Conservation (phyloP, 2,329 filamentous ascomycete species). For the Scedosporium aurantiacum region DNA sequence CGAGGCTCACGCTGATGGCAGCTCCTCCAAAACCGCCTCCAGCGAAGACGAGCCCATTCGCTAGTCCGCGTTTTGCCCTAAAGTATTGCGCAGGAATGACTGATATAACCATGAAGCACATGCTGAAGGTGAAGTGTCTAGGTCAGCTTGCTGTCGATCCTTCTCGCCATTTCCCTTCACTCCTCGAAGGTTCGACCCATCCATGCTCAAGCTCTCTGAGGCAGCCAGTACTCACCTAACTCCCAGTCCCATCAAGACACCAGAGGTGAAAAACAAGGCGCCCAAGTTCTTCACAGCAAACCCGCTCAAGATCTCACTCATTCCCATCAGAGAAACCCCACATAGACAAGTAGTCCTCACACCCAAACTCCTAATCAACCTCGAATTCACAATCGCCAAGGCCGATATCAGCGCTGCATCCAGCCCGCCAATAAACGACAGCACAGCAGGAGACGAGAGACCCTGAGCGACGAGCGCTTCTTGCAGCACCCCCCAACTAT, state of each 20-base stretch:
- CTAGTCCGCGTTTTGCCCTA: conserved; percentile 37
- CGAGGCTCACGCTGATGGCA: conserved; percentile 36
- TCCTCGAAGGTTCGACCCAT: neutral
- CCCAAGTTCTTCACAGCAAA: conserved; percentile 23
- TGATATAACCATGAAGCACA: conserved; percentile 35
- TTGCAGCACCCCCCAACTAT: conserved; percentile 52
- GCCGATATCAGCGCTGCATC: conserved; percentile 37
- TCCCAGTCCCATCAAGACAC: conserved; percentile 21
- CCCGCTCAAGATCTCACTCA: conserved; percentile 33
- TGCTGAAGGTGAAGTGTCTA: conserved; percentile 9
- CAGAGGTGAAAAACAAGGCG: conserved; percentile 23
- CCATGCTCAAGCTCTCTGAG: neutral
- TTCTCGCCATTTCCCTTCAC: neutral
- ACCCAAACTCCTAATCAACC: conserved; percentile 39
- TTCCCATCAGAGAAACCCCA: conserved; percentile 38
- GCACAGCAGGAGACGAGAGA: conserved; percentile 35
- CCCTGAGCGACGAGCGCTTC: conserved; percentile 38
- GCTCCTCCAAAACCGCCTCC: conserved; percentile 47
- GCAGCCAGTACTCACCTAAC: conserved; percentile 9
- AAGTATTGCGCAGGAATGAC: conserved; percentile 44
- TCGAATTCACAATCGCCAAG: conserved; percentile 39
- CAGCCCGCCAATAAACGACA: conserved; percentile 49
- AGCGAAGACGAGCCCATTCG: conserved; percentile 42
- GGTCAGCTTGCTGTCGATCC: neutral
- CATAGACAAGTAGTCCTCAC: conserved; percentile 32